A percentile compares a stretch with the other conserved stretches of the same genome.
phyloP scores from a whole-genome alignment of 805 yeast genomes.

The Millerozyma miso region DNA sequence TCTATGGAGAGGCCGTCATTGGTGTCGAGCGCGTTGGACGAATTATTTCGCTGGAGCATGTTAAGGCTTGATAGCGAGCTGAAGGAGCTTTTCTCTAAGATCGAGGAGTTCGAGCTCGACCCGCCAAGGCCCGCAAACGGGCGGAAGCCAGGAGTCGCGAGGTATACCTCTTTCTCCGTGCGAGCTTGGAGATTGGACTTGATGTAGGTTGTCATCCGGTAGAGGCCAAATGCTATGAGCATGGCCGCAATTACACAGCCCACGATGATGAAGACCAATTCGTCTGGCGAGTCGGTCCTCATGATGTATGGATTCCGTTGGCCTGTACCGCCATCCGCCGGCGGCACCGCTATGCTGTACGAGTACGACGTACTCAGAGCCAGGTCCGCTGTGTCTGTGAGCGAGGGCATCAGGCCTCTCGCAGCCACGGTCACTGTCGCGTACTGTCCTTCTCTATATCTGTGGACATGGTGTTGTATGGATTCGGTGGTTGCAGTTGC shows the following conservation, averaged over 20 bases:
- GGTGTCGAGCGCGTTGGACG: slow-evolving; percentile 6
- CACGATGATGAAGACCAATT: slow-evolving; percentile 41
- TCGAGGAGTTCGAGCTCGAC: slow-evolving; percentile 17
- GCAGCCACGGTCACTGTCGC: not conserved
- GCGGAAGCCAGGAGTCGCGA: slow-evolving; percentile 10
- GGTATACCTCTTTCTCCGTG: slow-evolving; percentile 30
- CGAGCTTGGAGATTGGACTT: slow-evolving; percentile 23
- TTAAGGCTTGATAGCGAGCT: slow-evolving; percentile 11
- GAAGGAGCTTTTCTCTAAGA: slow-evolving; percentile 16
- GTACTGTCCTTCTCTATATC: not conserved
- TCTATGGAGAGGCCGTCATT: slow-evolving; percentile 7
- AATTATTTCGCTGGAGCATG: slow-evolving; percentile 9
- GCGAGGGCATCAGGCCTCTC: slow-evolving; percentile 1
- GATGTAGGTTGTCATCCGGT: slow-evolving; percentile 19
- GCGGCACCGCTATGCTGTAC: slow-evolving; percentile 8
- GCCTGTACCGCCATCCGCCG: slow-evolving; percentile 1
- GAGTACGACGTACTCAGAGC: slow-evolving; percentile 5
- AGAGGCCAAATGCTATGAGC: slow-evolving; percentile 14
- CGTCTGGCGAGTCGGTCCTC: slow-evolving; percentile 21
- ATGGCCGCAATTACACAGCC: slow-evolving; percentile 29
- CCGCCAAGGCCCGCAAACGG: slow-evolving; percentile 8
- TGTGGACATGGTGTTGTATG: not conserved
- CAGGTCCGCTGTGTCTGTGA: not conserved
- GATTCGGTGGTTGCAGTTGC: not conserved
- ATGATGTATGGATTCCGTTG: slow-evolving; percentile 35